phyloP scores from a whole-genome alignment of 2,329 filamentous ascomycete genomes.

The Epichloe coenophiala region DNA sequence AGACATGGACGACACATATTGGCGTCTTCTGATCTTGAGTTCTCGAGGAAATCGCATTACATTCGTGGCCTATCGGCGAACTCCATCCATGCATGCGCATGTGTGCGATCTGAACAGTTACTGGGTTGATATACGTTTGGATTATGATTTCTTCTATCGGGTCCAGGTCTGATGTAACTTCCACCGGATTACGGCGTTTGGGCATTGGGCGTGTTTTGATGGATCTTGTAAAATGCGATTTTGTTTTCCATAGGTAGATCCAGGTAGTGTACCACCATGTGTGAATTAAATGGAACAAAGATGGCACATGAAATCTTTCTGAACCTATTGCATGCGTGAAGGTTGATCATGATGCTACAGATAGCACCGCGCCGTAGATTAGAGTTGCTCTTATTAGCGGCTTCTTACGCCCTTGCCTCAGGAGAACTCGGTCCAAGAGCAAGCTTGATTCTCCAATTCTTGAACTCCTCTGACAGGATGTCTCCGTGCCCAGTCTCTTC shows the following conservation, averaged over 20 bases:
- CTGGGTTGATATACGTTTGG: not conserved
- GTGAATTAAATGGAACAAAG: slow-evolving; percentile 4
- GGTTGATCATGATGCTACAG: not conserved
- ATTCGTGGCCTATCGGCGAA: not conserved
- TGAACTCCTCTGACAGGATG: slow-evolving; percentile 66
- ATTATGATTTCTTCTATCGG: slow-evolving; percentile 1
- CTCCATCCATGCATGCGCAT: not conserved
- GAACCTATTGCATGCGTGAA: not conserved
- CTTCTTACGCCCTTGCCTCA: not conserved
- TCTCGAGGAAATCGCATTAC: not conserved
- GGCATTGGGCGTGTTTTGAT: slow-evolving; percentile 1
- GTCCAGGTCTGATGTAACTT: not conserved
- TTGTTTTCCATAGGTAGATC: slow-evolving; percentile 6
- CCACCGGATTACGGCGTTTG: slow-evolving; percentile 5
- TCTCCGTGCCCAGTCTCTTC: slow-evolving; percentile 62
- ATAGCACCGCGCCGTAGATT: not conserved
- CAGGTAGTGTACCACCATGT: slow-evolving; percentile 9
- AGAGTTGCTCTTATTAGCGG: not conserved
- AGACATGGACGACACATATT: slow-evolving; percentile 2
- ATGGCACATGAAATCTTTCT: not conserved
- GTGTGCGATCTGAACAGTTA: not conserved
- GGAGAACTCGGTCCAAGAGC: slow-evolving; percentile 18
- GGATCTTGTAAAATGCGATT: not conserved
- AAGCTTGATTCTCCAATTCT: slow-evolving; percentile 56
- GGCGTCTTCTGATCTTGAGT: not conserved